Conservation (phyloP, 441 rosid species). For the Euphorbia celastroides region DNA sequence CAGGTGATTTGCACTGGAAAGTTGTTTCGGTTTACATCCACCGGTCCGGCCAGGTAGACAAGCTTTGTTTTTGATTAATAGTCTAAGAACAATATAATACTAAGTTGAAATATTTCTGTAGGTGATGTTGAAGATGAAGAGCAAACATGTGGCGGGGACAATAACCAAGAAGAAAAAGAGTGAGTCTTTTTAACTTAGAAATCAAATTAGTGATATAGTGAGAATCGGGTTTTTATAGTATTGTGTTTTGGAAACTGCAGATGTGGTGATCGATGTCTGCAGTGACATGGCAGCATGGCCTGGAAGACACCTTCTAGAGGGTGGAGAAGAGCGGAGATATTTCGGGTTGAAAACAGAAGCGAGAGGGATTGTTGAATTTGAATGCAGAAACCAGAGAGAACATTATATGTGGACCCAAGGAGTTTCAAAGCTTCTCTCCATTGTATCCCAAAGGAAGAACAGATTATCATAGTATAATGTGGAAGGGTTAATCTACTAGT, state of each 20-base stretch:
- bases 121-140: constrained; percentile 81
- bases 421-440: constrained; percentile 54
- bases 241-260: constrained; percentile 26
- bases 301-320: constrained; percentile 63
- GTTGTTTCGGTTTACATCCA: constrained; percentile 68
- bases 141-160: constrained; percentile 77
- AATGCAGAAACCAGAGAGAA: constrained; percentile 71
- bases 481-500: too few relatives aligned
- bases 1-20: constrained; percentile 96
- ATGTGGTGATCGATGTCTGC: constrained; percentile 61
- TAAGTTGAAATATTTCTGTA: constrained; percentile 11
- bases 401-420: constrained; percentile 76
- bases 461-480: not conserved
- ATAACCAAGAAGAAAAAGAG: constrained; percentile 86
- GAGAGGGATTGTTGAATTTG: constrained; percentile 67
- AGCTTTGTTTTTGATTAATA: not conserved
- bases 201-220: not conserved
- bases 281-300: constrained; percentile 82
- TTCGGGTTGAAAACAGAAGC: constrained; percentile 66
- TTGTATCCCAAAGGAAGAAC: constrained; percentile 49
- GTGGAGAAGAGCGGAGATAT: constrained; percentile 60
- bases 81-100: too few relatives aligned
- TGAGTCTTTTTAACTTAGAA: constrained; percentile 20
- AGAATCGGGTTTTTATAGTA: not conserved
- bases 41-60: constrained; percentile 44